phyloP scores from a whole-genome alignment of 2,329 filamentous ascomycete genomes.

The Sclerotinia subarctica region DNA sequence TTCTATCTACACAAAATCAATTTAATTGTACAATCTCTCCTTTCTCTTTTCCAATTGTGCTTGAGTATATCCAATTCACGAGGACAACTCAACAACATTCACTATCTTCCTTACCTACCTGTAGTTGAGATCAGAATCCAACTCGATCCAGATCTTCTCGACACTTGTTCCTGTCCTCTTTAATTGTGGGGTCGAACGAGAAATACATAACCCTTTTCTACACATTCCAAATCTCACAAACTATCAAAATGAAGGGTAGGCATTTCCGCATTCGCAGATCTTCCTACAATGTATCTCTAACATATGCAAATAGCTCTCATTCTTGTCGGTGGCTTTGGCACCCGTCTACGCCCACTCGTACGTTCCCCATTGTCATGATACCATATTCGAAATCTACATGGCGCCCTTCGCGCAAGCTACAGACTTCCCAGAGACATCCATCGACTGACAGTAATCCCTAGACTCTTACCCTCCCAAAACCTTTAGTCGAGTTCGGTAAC shows the following conservation, averaged over 20 bases:
- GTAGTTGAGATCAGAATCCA: neutral
- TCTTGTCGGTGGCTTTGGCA: constrained; percentile 98
- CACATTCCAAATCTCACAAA: constrained; percentile 17
- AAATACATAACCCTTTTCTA: constrained; percentile 16
- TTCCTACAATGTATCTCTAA: constrained; percentile 26
- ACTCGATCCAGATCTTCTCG: neutral
- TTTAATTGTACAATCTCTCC: constrained; percentile 6
- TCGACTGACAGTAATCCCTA: constrained; percentile 41
- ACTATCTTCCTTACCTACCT: neutral
- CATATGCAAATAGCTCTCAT: constrained; percentile 68
- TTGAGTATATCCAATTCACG: constrained; percentile 10
- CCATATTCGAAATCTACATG: constrained; percentile 24
- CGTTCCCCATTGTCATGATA: constrained; percentile 40
- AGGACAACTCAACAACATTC: constrained; percentile 6
- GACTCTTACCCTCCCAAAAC: constrained; percentile 96
- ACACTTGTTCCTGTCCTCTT: constrained; percentile 3
- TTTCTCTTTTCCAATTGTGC: neutral
- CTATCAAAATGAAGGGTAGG: constrained; percentile 38
- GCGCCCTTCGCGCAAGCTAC: constrained; percentile 20
- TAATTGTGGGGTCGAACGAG: constrained; percentile 25
- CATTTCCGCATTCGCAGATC: neutral
- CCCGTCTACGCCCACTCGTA: constrained; percentile 93
- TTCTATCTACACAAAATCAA: neutral
- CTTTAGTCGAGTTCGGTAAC: constrained; percentile 97
- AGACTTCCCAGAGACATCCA: constrained; percentile 25